Evolutionary conservation across 345 rosid species (phyloP).

Genomic region (Euphorbia tirucalli): DNA sequence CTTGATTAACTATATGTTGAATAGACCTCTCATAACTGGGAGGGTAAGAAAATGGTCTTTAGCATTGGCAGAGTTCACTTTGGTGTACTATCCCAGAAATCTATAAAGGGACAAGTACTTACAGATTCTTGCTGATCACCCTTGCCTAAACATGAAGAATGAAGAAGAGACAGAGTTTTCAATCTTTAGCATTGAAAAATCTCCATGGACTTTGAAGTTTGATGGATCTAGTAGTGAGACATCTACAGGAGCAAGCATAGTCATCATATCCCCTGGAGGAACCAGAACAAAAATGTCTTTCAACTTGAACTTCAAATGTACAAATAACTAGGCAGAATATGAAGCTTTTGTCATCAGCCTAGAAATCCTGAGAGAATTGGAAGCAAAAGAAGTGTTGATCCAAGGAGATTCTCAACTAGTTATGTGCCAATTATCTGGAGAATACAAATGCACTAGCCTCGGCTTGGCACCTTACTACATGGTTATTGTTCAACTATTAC

Average conservation of each 20-base stretch:
- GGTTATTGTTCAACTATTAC: not conserved
- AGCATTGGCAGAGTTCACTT: too few relatives aligned
- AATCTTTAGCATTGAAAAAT: not conserved
- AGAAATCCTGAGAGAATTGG: not conserved
- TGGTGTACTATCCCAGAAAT: too few relatives aligned
- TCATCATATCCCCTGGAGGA: too few relatives aligned
- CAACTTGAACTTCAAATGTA: not conserved
- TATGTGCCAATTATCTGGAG: too few relatives aligned
- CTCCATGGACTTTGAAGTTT: not conserved
- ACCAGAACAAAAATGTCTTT: too few relatives aligned
- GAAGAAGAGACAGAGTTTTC: not conserved
- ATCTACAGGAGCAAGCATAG: not conserved
- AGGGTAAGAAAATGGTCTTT: not conserved
- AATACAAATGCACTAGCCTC: too few relatives aligned
- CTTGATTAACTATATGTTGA: too few relatives aligned
- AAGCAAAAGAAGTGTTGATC: too few relatives aligned
- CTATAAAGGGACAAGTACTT: too few relatives aligned
- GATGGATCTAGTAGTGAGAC: not conserved
- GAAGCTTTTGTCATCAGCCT: not conserved
- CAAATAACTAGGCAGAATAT: not conserved
- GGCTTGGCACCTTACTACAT: not conserved
- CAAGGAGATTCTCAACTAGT: too few relatives aligned
- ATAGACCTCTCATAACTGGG: not conserved
- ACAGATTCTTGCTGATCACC: not conserved
- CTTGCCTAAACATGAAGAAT: not conserved